phyloP scores from a whole-genome alignment of 306 rosid species.

The Lathyrus oleraceus region DNA sequence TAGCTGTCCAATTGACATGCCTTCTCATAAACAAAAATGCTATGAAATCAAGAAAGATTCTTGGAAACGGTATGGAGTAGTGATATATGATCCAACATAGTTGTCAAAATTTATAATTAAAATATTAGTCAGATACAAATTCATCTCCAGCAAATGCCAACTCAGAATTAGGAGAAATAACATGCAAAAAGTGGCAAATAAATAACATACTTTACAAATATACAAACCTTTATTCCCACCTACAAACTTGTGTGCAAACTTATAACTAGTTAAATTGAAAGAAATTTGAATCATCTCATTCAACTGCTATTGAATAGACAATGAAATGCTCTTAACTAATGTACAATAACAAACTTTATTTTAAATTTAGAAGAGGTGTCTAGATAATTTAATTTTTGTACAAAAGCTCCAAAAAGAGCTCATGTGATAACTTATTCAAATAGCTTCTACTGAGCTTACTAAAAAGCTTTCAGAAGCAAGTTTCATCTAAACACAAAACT shows the following conservation, averaged over 20 bases:
- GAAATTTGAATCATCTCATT: not conserved
- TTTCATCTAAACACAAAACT: not conserved
- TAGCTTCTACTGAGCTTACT: not conserved
- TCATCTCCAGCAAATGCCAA: not conserved
- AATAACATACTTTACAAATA: not conserved
- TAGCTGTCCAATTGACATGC: not conserved
- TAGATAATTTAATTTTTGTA: no score
- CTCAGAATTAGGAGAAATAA: not conserved
- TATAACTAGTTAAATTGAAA: not conserved
- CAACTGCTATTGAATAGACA: not conserved
- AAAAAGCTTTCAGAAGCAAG: slow-evolving; percentile 1
- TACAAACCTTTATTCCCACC: not conserved
- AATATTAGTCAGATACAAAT: not conserved
- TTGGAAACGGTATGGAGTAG: not conserved
- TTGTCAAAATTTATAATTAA: not conserved
- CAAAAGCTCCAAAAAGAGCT: not conserved
- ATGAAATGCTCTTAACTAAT: not conserved
- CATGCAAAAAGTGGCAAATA: not conserved
- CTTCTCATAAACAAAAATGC: not conserved
- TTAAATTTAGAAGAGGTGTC: no score
- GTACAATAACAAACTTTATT: no score
- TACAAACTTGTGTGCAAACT: not conserved
- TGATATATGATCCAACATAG: not conserved
- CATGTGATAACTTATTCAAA: not conserved
- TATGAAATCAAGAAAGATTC: not conserved